Conservation (phyloP, 768 basidiomycete species). For the Paxillus involutus region DNA sequence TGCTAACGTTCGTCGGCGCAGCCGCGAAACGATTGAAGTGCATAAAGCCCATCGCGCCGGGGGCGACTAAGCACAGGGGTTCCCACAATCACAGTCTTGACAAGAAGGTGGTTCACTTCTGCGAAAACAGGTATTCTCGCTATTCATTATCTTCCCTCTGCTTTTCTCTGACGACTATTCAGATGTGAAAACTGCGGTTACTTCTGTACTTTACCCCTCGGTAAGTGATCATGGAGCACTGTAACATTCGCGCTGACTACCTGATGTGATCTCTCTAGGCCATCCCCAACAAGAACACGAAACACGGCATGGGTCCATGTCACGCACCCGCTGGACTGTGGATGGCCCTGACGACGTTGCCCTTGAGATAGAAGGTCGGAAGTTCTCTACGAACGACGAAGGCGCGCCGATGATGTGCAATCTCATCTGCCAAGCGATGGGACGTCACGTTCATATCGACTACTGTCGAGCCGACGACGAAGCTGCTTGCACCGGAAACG, state of each 20-base stretch:
- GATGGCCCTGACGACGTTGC: conserved; percentile 43
- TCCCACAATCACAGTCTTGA: conserved; percentile 49
- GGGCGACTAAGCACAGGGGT: conserved; percentile 43
- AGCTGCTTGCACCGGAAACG: conserved; percentile 33
- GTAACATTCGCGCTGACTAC: not conserved
- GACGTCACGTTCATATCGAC: conserved; percentile 52
- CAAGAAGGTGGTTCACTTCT: conserved; percentile 49
- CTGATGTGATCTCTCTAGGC: conserved; percentile 28
- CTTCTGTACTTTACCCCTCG: conserved; percentile 55
- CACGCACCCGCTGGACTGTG: conserved; percentile 48
- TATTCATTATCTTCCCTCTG: not conserved
- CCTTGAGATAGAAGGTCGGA: conserved; percentile 49
- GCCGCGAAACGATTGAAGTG: conserved; percentile 53
- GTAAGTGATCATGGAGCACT: conserved; percentile 27
- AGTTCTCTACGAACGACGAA: conserved; percentile 47
- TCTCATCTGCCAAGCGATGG: conserved; percentile 47
- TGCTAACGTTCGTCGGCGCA: conserved; percentile 14
- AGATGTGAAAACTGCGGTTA: conserved; percentile 60
- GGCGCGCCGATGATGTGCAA: conserved; percentile 61
- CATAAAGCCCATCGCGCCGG: conserved; percentile 44
- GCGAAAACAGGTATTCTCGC: conserved; percentile 42
- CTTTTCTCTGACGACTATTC: not conserved
- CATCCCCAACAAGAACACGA: conserved; percentile 57
- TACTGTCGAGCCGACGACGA: conserved; percentile 42
- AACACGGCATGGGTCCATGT: conserved; percentile 60